Conservation (phyloP, 2,329 filamentous ascomycete genomes). For the Aspergillus persii region DNA sequence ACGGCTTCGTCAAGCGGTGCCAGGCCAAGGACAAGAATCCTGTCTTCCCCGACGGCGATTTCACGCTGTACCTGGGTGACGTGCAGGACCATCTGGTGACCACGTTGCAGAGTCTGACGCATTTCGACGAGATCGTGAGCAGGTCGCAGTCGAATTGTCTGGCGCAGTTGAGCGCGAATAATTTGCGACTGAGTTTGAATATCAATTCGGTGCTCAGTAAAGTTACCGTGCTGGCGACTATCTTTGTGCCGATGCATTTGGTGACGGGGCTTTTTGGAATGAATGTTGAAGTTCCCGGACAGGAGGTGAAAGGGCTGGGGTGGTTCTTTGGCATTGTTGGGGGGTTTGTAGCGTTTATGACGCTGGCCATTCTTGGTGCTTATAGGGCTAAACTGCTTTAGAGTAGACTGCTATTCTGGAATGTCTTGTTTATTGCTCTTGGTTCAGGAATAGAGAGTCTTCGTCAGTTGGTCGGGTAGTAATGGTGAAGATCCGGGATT, state of each 20-base stretch:
- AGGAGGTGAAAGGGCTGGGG: conserved; percentile 29
- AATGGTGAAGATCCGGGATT: no score
- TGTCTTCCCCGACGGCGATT: conserved; percentile 88
- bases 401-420: no score
- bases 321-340: conserved; percentile 52
- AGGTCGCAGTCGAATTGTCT: conserved; percentile 92
- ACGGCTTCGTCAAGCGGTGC: conserved; percentile 94
- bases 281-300: conserved; percentile 49
- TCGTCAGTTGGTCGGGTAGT: no score
- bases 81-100: conserved; percentile 98
- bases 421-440: no score
- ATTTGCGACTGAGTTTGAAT: conserved; percentile 77
- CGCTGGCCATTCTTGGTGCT: conserved; percentile 33
- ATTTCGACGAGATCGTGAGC: conserved; percentile 95
- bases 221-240: conserved; percentile 87
- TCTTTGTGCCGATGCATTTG: conserved; percentile 89
- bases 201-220: conserved; percentile 88
- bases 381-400: conserved; percentile 35
- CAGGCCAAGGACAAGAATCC: conserved; percentile 77
- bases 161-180: conserved; percentile 87
- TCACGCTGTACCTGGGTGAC: conserved; percentile 90
- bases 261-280: conserved; percentile 62
- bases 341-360: conserved; percentile 40
- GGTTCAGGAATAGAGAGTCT: no score
- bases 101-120: conserved; percentile 88